Conservation (phyloP, 1,284 basidiomycete species). For the Ceratobasidium sp. region DNA sequence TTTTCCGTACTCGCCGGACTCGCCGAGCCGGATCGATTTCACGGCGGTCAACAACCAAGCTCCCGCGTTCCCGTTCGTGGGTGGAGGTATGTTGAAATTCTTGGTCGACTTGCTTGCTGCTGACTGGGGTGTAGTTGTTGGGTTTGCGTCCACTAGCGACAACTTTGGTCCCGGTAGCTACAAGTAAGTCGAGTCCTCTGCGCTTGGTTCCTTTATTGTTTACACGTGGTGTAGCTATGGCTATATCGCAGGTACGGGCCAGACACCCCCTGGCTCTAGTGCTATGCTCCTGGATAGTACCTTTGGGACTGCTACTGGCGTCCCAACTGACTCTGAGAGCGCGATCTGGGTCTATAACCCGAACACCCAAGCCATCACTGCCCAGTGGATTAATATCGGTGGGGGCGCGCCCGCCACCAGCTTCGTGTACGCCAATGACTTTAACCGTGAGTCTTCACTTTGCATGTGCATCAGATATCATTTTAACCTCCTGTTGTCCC, state of each 20-base stretch:
- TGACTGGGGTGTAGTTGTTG: neutral
- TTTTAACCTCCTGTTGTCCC: neutral
- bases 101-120: too few relatives aligned
- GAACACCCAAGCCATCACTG: conserved; percentile 12
- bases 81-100: neutral
- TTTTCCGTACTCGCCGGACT: conserved; percentile 17
- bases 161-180: conserved; percentile 4
- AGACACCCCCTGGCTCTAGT: conserved; percentile 5
- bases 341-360: conserved; percentile 44
- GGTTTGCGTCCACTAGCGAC: neutral
- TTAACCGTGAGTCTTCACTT: neutral
- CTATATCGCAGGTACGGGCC: neutral
- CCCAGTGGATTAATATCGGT: conserved; percentile 43
- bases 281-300: neutral
- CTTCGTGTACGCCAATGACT: conserved; percentile 13
- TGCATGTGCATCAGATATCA: neutral
- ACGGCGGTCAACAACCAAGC: conserved; percentile 10
- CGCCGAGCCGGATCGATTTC: conserved; percentile 13
- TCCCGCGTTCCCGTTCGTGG: neutral
- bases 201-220: neutral
- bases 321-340: conserved; percentile 2
- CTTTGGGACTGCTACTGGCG: conserved; percentile 1
- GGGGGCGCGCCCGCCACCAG: neutral
- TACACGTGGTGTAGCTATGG: neutral
- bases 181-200: neutral